phyloP scores from a whole-genome alignment of 768 basidiomycete genomes.

The Tricholoma flavovirens region DNA sequence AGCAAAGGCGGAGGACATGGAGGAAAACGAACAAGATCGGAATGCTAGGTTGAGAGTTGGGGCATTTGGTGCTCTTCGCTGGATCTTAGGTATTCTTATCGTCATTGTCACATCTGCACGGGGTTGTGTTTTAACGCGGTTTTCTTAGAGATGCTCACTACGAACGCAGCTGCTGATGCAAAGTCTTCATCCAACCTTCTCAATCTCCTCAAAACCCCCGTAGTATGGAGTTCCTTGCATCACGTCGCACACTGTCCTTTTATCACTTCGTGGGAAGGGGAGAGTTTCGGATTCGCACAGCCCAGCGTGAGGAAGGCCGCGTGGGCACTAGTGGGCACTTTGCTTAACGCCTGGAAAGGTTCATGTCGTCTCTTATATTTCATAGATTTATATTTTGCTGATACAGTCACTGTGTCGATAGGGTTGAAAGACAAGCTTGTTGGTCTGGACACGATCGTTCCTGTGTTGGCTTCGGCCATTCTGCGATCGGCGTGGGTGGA shows the following conservation, averaged over 20 bases:
- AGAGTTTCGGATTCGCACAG: conserved; percentile 56
- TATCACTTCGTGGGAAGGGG: conserved; percentile 24
- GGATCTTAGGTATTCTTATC: conserved; percentile 46
- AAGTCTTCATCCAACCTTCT: conserved; percentile 25
- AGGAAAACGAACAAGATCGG: conserved; percentile 67
- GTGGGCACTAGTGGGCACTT: conserved; percentile 50
- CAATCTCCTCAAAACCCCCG: conserved; percentile 42
- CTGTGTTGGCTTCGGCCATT: conserved; percentile 48
- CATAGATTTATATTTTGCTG: neutral
- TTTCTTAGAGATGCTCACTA: neutral
- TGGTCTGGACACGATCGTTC: conserved; percentile 22
- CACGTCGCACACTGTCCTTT: conserved; percentile 38
- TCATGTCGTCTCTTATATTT: neutral
- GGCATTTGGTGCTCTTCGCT: conserved; percentile 59
- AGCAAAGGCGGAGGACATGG: conserved; percentile 50
- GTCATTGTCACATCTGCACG: conserved; percentile 4
- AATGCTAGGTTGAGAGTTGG: conserved; percentile 64
- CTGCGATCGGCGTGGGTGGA: conserved; percentile 70
- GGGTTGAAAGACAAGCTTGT: conserved; percentile 14
- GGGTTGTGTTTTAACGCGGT: neutral
- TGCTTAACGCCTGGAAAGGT: conserved; percentile 46
- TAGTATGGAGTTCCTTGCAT: conserved; percentile 56
- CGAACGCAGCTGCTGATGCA: neutral
- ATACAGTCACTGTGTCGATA: neutral
- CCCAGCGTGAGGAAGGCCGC: conserved; percentile 68